Conservation (phyloP, 2,329 filamentous ascomycete genomes). For the Fusarium penzigii region DNA sequence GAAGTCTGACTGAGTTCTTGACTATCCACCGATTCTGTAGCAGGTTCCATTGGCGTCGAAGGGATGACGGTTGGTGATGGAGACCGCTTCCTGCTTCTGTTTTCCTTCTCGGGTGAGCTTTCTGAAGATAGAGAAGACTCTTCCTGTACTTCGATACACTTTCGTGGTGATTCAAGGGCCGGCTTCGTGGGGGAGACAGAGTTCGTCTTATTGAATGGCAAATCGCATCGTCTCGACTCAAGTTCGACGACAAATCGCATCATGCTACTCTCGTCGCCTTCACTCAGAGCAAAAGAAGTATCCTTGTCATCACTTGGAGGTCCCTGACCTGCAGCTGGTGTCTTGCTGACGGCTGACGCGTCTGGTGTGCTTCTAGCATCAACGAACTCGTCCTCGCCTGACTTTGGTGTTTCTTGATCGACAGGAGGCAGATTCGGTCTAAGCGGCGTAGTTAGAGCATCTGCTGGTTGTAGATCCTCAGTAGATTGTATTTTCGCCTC, state of each 20-base stretch:
- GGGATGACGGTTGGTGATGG: conserved; percentile 19
- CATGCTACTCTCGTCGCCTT: conserved; percentile 50
- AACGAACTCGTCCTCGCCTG: conserved; percentile 49
- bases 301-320: conserved; percentile 21
- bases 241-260: conserved; percentile 51
- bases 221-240: conserved; percentile 42
- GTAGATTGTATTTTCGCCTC: conserved; percentile 6
- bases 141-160: conserved; percentile 24
- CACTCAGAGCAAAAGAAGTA: conserved; percentile 43
- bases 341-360: conserved; percentile 15
- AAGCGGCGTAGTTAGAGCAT: conserved; percentile 10
- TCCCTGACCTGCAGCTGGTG: conserved; percentile 2
- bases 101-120: conserved; percentile 13
- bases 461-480: conserved; percentile 3
- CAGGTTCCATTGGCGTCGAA: conserved; percentile 23
- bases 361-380: conserved; percentile 50
- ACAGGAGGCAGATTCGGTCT: conserved; percentile 19
- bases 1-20: conserved; percentile 5
- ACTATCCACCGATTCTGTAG: conserved; percentile 10
- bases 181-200: conserved; percentile 20
- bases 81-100: conserved; percentile 9
- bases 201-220: conserved; percentile 18
- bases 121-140: conserved; percentile 8
- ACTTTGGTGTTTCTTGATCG: conserved; percentile 41
- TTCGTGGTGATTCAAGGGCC: conserved; percentile 3